Evolutionary conservation across 805 yeast genomes (phyloP).

Genomic region (Candida glaebosa): DNA sequence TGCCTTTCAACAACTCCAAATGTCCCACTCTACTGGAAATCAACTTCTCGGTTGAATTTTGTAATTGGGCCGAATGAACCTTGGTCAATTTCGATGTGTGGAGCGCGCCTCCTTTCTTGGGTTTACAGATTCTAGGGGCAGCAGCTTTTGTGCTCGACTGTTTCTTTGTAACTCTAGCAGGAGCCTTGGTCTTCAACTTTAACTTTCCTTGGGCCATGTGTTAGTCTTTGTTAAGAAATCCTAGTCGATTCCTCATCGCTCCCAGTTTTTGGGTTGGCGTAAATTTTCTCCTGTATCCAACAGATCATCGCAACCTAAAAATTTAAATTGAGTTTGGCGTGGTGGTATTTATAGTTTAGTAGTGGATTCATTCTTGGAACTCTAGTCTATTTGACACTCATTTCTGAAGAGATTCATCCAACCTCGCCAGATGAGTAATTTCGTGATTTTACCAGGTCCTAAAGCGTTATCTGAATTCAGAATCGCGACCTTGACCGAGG

Average conservation of each 20-base stretch:
- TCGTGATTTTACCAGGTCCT: constrained; percentile 73
- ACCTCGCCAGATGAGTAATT: constrained; percentile 15
- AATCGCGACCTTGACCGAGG: constrained; percentile 66
- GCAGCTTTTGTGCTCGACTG: constrained; percentile 69
- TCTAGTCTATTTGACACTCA: background rate
- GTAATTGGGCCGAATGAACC: constrained; percentile 51
- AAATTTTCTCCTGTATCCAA: no score
- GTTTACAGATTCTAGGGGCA: constrained; percentile 62
- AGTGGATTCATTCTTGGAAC: constrained; percentile 1
- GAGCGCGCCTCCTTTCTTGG: constrained; percentile 54
- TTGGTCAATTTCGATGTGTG: constrained; percentile 53
- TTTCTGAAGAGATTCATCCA: background rate
- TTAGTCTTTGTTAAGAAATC: no score
- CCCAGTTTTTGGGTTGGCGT: no score
- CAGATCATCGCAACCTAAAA: background rate
- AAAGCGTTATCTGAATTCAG: constrained; percentile 86
- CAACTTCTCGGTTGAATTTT: constrained; percentile 72
- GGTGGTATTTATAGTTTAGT: background rate
- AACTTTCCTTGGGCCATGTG: constrained; percentile 72
- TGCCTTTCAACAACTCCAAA: constrained; percentile 84
- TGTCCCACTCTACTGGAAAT: constrained; percentile 92
- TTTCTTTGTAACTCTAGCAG: constrained; percentile 59
- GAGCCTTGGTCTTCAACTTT: constrained; percentile 50
- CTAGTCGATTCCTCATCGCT: constrained; percentile 13
- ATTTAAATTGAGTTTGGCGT: background rate